These are phyloP conservation scores for Candida sonorensis DNA, from an alignment of 805 yeast genomes.

Conservation along the genomic window DNA sequence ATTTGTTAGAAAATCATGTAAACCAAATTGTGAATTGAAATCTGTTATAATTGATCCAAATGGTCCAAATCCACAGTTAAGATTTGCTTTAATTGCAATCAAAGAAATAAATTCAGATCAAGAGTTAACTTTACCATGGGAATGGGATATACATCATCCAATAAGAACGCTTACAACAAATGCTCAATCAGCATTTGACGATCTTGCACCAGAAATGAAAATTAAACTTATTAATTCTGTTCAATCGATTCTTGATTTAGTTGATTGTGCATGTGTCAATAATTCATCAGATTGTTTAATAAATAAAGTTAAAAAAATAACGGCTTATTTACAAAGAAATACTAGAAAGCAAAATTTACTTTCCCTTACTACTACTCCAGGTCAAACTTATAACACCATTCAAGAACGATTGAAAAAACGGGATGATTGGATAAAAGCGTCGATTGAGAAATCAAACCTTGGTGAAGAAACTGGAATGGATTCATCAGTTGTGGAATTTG, in stretches of 20 bases:
- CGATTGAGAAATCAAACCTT: conserved; percentile 4
- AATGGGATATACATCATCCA: conserved; percentile 81
- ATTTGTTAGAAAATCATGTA: conserved; percentile 69
- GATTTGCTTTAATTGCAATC: conserved; percentile 51
- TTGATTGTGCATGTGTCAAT: conserved; percentile 55
- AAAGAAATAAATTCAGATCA: conserved; percentile 53
- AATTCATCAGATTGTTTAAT: conserved; percentile 47
- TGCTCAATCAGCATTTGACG: conserved; percentile 42
- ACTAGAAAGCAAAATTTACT: conserved; percentile 41
- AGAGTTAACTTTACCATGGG: conserved; percentile 80
- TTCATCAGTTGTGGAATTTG: conserved; percentile 1
- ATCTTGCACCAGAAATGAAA: conserved; percentile 45
- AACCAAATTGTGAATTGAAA: conserved; percentile 65
- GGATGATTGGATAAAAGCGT: conserved; percentile 12
- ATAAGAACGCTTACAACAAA: conserved; percentile 43
- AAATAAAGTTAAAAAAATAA: conserved; percentile 53
- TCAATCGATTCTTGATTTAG: conserved; percentile 53
- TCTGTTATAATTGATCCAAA: conserved; percentile 37
- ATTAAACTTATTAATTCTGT: conserved; percentile 51
- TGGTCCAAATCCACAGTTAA: conserved; percentile 19
- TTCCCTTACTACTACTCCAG: conserved; percentile 19
- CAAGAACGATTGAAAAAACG: conserved; percentile 24
- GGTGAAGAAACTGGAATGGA: conserved; percentile 1
- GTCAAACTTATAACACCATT: conserved; percentile 26
- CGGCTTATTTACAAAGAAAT: conserved; percentile 52